Percentiles rank a stretch among this genome's conserved stretches.
Conservation (phyloP, 2,329 filamentous ascomycete genomes). For the Colletotrichum lini region DNA sequence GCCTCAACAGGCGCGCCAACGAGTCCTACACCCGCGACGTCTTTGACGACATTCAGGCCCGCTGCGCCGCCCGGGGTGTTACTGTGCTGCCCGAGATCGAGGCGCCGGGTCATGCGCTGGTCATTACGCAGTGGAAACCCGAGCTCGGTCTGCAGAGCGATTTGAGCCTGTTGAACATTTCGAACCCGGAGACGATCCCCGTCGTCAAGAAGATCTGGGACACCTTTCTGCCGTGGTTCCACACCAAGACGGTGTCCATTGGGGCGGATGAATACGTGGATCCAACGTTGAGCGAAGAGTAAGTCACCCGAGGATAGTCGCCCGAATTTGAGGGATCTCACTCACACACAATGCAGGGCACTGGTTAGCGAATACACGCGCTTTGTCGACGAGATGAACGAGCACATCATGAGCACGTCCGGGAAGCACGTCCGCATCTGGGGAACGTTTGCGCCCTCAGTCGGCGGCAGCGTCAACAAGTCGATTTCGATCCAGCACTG, state of each 20-base stretch:
- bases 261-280: constrained; percentile 69
- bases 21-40: constrained; percentile 68
- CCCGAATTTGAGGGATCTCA: fast-evolving
- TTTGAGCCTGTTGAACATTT: constrained; percentile 60
- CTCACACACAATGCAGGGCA: background rate
- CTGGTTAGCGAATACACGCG: constrained; percentile 65
- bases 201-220: constrained; percentile 66
- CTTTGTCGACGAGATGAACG: constrained; percentile 61
- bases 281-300: constrained; percentile 49
- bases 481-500: constrained; percentile 56
- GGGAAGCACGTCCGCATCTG: constrained; percentile 56
- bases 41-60: constrained; percentile 66
- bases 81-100: constrained; percentile 74
- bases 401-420: constrained; percentile 60
- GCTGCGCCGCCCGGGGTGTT: constrained; percentile 68
- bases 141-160: constrained; percentile 63
- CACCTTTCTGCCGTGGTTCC: constrained; percentile 69
- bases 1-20: constrained; percentile 65
- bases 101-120: constrained; percentile 69
- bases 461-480: constrained; percentile 32
- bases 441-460: constrained; percentile 57
- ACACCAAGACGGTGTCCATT: constrained; percentile 68
- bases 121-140: constrained; percentile 72
- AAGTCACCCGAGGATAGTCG: constrained; percentile 19
- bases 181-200: constrained; percentile 66